Evolutionary conservation across 106 monocot genomes (phyloP), one percentile per base, ranked within the genome.

Genomic region (Ottelia alismoides): DNA sequence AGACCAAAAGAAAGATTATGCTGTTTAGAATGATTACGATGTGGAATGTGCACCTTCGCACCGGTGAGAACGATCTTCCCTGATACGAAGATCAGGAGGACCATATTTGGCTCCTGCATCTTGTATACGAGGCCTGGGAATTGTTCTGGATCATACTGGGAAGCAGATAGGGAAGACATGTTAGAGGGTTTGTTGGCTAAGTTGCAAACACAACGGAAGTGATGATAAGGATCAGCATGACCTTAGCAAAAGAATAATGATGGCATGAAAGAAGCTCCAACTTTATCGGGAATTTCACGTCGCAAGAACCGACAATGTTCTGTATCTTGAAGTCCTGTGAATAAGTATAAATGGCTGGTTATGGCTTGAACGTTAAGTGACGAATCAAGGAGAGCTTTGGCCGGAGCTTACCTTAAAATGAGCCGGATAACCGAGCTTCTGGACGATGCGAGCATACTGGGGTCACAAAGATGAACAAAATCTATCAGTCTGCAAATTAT

Each of bases 61-160:
- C 86, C 86, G 12, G 81, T 87, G 9, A 87, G 71, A 58, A 87
- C 77, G 28, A 87, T 87, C 61, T 87, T 87, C 52, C 86, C 86
- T 2, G 86, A 87, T n/a, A 65, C 72, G 25, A 82, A 82, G 44
- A 82, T 77, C 27, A 82, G 81, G 11, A 81, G 72, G 10, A 78
- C 77, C 32, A 85, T 75, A 60, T 80, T 85, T 29, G 85, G 80
- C 55, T 86, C 80, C 26, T 74, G 77, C 85, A 86, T 86, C 5
- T 80, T 69, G 35, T 86, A 86, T 14, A 86, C 71, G 43, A 86
- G 58, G 25, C 80, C 85, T 62, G 85, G 80, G 53, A 86, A 86
- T 22, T 77, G 44, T 45, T 81, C 87, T 53, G 87, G 81, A 55
- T 87, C 87, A 57, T 87, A 82, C 81, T 87, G 68, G 11, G 21